Conservation (phyloP, 2,329 filamentous ascomycete species). For the Cladosporium austrohemisphaericum region DNA sequence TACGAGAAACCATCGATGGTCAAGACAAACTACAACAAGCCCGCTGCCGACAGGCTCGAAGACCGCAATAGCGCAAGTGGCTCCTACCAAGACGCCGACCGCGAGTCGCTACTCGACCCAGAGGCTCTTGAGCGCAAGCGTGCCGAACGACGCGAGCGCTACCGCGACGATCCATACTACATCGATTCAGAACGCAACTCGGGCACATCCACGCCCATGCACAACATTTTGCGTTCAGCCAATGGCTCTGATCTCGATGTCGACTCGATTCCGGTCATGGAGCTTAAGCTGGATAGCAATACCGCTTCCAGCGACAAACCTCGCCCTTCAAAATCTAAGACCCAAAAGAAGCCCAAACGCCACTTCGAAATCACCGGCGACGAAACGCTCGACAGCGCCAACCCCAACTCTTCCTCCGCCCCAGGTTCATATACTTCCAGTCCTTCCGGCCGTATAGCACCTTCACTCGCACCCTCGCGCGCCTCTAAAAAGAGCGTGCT, state of each 20-base stretch:
- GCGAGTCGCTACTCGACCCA: constrained; percentile 59
- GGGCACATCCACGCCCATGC: constrained; percentile 70
- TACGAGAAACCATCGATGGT: constrained; percentile 37
- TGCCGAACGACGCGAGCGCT: constrained; percentile 73
- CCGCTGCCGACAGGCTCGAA: constrained; percentile 45
- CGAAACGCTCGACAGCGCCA: constrained; percentile 43
- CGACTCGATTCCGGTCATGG: constrained; percentile 93
- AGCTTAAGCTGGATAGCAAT: constrained; percentile 65
- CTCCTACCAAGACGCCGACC: constrained; percentile 43
- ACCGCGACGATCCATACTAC: constrained; percentile 94
- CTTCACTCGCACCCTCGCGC: constrained; percentile 11
- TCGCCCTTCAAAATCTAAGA: constrained; percentile 10
- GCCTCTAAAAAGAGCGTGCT: constrained; percentile 64
- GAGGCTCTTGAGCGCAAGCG: constrained; percentile 71
- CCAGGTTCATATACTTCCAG: constrained; percentile 12
- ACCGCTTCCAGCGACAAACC: constrained; percentile 11
- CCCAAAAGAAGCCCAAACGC: constrained; percentile 30
- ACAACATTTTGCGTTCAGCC: constrained; percentile 63
- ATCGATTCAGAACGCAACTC: constrained; percentile 56
- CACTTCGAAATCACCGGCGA: constrained; percentile 47
- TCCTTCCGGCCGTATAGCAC: not conserved
- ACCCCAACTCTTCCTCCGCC: constrained; percentile 13
- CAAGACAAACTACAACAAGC: constrained; percentile 21
- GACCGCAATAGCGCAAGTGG: constrained; percentile 23
- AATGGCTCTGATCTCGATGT: constrained; percentile 82